phyloP scores from a whole-genome alignment of 2,329 filamentous ascomycete species.

The Phyllosticta capitalensis region DNA sequence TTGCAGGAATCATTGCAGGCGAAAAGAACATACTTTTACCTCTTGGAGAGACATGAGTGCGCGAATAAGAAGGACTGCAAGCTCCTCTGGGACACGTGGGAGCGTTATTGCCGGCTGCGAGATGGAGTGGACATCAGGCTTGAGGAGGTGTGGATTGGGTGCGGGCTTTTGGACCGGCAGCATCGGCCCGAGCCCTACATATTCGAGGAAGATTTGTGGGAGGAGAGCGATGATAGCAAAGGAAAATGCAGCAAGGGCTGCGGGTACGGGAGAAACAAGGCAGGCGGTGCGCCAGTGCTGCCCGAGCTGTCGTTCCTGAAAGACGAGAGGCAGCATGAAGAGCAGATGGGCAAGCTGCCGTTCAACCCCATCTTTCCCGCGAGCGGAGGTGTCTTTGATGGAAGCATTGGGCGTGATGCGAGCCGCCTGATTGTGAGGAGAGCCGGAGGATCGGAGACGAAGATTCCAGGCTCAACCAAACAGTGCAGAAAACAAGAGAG shows the following conservation, averaged over 20 bases:
- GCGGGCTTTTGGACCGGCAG: constrained; percentile 13
- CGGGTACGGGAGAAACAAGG: neutral
- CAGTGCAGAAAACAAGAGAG: neutral
- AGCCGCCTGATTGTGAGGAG: neutral
- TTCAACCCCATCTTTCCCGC: neutral
- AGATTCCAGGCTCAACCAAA: neutral
- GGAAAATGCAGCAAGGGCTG: neutral
- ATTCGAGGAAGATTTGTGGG: neutral
- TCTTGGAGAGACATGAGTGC: neutral
- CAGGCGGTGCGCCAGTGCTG: neutral
- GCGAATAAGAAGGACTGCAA: neutral
- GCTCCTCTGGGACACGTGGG: constrained; percentile 12
- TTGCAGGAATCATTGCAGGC: neutral
- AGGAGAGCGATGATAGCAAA: neutral
- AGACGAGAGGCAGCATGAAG: neutral
- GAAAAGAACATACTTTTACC: neutral
- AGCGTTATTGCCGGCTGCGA: constrained; percentile 49
- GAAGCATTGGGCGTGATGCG: neutral
- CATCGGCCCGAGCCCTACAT: neutral
- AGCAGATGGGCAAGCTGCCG: neutral
- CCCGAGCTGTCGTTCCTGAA: neutral
- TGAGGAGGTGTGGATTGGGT: constrained; percentile 15
- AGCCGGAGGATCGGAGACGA: neutral
- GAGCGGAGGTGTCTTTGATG: neutral
- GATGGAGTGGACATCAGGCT: neutral